These are phyloP conservation scores for Chrysosporium queenslandicum DNA, from an alignment of 2,329 filamentous ascomycete species.

Conservation along the genomic window DNA sequence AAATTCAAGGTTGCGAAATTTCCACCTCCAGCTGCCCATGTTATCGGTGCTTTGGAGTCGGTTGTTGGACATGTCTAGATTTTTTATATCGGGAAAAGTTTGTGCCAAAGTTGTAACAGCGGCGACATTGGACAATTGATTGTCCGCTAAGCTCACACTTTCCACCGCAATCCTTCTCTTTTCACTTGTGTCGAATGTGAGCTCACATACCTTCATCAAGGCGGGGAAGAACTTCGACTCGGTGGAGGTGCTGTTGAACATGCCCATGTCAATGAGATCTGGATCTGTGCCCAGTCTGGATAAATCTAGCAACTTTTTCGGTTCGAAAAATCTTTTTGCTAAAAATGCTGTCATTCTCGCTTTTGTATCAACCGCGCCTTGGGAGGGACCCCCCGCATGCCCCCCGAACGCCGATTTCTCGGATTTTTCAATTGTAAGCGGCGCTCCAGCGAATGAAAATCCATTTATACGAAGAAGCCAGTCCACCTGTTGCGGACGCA, in stretches of 20 bases:
- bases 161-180: constrained; percentile 68
- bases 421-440: constrained; percentile 43
- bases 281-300: constrained; percentile 65
- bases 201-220: constrained; percentile 75
- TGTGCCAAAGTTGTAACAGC: constrained; percentile 65
- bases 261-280: constrained; percentile 61
- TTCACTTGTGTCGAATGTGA: constrained; percentile 59
- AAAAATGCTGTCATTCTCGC: constrained; percentile 62
- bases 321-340: constrained; percentile 59
- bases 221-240: constrained; percentile 85
- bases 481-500: constrained; percentile 54
- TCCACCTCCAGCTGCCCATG: constrained; percentile 66
- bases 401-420: constrained; percentile 21
- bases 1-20: constrained; percentile 69
- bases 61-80: constrained; percentile 82
- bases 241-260: constrained; percentile 60
- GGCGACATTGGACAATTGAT: constrained; percentile 62
- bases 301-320: constrained; percentile 68
- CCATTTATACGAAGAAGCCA: constrained; percentile 58
- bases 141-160: constrained; percentile 72
- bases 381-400: constrained; percentile 31
- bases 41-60: constrained; percentile 58
- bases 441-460: constrained; percentile 57
- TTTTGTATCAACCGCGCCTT: constrained; percentile 50
- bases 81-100: constrained; percentile 74